phyloP scores from a whole-genome alignment of 768 basidiomycete genomes.

The Thelephora ganbajun region DNA sequence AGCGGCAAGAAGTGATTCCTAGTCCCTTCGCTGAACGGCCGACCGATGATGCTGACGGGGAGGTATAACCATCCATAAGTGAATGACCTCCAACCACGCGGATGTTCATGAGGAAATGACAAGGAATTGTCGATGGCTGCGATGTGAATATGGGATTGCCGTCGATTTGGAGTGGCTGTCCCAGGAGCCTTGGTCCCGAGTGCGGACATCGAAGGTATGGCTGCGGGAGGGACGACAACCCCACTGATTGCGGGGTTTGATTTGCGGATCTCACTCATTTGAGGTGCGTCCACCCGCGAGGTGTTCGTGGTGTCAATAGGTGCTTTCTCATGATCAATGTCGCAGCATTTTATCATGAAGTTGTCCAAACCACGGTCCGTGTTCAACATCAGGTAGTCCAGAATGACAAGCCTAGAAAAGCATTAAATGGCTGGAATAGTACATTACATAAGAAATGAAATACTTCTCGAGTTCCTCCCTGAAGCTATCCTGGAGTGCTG shows the following conservation, averaged over 20 bases:
- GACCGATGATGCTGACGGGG: constrained; percentile 73
- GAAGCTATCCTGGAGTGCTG: constrained; percentile 65
- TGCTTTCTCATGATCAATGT: constrained; percentile 64
- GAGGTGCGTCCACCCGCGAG: constrained; percentile 51
- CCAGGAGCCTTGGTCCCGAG: constrained; percentile 8
- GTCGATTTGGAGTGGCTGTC: constrained; percentile 27
- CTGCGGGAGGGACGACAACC: constrained; percentile 12
- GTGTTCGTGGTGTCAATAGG: constrained; percentile 64
- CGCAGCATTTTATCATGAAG: constrained; percentile 88
- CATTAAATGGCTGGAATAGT: constrained; percentile 5
- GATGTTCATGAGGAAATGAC: constrained; percentile 86
- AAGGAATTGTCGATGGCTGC: constrained; percentile 91
- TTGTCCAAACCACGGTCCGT: constrained; percentile 84
- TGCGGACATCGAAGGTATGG: constrained; percentile 6
- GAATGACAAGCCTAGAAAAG: constrained; percentile 54
- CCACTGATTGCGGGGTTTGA: constrained; percentile 19
- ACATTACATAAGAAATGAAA: constrained; percentile 13
- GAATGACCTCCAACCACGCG: constrained; percentile 61
- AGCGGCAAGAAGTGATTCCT: constrained; percentile 71
- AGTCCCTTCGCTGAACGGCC: constrained; percentile 75
- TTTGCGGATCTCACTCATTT: constrained; percentile 56
- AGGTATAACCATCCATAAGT: constrained; percentile 85
- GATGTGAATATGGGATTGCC: constrained; percentile 74
- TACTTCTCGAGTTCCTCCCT: constrained; percentile 83
- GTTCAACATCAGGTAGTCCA: constrained; percentile 88